phyloP scores from a whole-genome alignment of 768 basidiomycete genomes.

The Lyophyllum semitale region DNA sequence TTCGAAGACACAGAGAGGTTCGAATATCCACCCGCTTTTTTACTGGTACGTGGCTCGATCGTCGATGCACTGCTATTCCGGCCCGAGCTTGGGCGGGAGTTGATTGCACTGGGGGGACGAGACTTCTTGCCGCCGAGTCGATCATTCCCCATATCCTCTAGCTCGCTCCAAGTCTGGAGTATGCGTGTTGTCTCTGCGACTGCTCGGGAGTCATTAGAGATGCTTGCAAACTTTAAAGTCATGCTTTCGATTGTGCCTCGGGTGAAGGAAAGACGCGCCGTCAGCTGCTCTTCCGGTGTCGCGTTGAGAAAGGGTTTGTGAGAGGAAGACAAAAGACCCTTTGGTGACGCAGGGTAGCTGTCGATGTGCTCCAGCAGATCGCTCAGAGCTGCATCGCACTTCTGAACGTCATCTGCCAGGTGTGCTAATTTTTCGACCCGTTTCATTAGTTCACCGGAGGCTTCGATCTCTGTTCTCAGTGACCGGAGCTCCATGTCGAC shows the following conservation, averaged over 20 bases:
- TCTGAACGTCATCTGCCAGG: conserved; percentile 48
- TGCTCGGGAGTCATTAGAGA: conserved; percentile 64
- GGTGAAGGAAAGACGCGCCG: conserved; percentile 66
- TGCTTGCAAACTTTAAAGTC: conserved; percentile 36
- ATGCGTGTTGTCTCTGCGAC: conserved; percentile 63
- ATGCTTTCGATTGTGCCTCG: conserved; percentile 50
- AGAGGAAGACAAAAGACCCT: conserved; percentile 50
- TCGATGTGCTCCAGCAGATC: conserved; percentile 86
- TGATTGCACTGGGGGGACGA: conserved; percentile 63
- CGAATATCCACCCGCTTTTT: conserved; percentile 38
- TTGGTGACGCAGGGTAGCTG: conserved; percentile 69
- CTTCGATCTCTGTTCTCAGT: conserved; percentile 59
- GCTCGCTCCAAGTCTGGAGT: conserved; percentile 77
- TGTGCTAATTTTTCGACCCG: conserved; percentile 55
- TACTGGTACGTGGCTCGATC: conserved; percentile 21
- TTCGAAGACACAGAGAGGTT: conserved; percentile 41
- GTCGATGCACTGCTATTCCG: conserved; percentile 56
- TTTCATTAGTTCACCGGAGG: conserved; percentile 47
- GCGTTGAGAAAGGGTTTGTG: conserved; percentile 41
- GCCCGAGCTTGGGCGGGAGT: conserved; percentile 60
- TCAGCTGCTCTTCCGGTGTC: conserved; percentile 69
- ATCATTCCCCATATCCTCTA: conserved; percentile 81
- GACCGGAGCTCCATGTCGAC: conserved; percentile 64
- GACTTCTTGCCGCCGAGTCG: conserved; percentile 61
- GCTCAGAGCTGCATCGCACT: conserved; percentile 77